phyloP scores from a whole-genome alignment of 2,329 filamentous ascomycete species.

The Calonectria pseudoreteaudii region DNA sequence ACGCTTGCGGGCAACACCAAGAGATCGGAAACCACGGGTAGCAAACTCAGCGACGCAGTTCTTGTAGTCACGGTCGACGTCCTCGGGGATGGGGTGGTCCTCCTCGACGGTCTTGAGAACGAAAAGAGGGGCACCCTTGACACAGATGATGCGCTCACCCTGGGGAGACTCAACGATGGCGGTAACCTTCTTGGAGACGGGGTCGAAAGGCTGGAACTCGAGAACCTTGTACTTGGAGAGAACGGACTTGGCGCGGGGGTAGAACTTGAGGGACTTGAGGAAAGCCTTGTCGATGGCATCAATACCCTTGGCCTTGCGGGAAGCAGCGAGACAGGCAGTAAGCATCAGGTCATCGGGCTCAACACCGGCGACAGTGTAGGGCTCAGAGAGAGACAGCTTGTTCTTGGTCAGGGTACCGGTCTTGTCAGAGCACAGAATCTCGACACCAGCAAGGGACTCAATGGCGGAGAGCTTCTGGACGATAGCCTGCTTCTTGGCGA shows the following conservation, averaged over 20 bases:
- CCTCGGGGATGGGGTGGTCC: constrained; percentile 82
- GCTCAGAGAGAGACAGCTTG: constrained; percentile 88
- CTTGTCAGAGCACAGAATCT: constrained; percentile 96
- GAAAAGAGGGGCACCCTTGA: constrained; percentile 91
- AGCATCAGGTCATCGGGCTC: constrained; percentile 91
- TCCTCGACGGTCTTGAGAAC: constrained; percentile 89
- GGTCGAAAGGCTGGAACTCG: constrained; percentile 90
- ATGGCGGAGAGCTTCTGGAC: constrained; percentile 94
- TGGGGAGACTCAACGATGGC: constrained; percentile 85
- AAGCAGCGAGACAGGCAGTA: constrained; percentile 89
- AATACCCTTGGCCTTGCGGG: constrained; percentile 95
- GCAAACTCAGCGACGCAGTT: constrained; percentile 93
- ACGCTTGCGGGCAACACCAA: constrained; percentile 92
- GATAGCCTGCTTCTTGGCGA: constrained; percentile 92
- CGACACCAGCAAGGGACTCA: constrained; percentile 90
- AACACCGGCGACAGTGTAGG: constrained; percentile 84
- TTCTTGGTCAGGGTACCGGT: constrained; percentile 95
- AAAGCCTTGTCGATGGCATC: constrained; percentile 97
- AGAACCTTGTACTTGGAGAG: constrained; percentile 87
- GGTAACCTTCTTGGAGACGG: constrained; percentile 92
- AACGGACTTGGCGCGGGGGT: constrained; percentile 83
- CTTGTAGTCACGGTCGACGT: constrained; percentile 86
- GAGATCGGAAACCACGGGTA: constrained; percentile 91
- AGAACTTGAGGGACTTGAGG: constrained; percentile 85
- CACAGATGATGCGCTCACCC: constrained; percentile 86